Evolutionary conservation across 1,284 basidiomycete genomes (phyloP), one percentile per base, ranked within the genome.

Genomic region (Ganoderma meredithae): DNA sequence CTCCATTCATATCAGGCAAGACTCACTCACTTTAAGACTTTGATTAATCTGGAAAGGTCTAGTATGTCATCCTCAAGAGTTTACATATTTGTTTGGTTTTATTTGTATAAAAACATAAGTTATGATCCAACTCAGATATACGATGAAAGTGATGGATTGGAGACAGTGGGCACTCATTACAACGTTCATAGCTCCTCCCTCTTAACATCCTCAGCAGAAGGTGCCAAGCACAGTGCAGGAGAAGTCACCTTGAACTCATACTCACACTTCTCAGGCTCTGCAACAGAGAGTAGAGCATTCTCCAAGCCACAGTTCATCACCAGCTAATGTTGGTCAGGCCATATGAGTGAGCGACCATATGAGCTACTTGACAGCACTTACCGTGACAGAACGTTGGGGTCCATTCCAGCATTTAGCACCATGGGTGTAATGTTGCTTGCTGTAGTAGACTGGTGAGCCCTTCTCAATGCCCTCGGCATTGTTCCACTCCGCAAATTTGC

Each of bases 351-450:
- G 36, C 9, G 36, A 39, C 8, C 36, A 39, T 6, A 39, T 39
- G 8, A 39, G 10, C 36, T 39, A 39, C 36, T 17, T 40, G 17
- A 33, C 27, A 25, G 25, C 9, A 81, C 83, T 70, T 79, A 94
- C 95, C 74, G 89, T 83, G 22, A 95, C 89, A 72, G 88, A 95
- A 25, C 96, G 90, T 72, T 93, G 88, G 1, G 97, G 97, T 0
- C 97, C 97, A 77, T 99, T 99, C 97, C 97, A 99, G 84, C 97
- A 99, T 78, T 91, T 90, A 1, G 93, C 84, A 49, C 97, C 97
- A 59, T 88, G 84, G 44, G 88, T 89, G 82, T 98, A 99, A 17
- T 89, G 80, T 77, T 97, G 95, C 74, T 89, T 91, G 61, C 85
- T 81, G 80, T 97, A 97, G 80, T 92, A 97, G 58, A 86, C 90